phyloP scores from a whole-genome alignment of 177 flowering plant genomes.

The Tripterygium wilfordii region DNA sequence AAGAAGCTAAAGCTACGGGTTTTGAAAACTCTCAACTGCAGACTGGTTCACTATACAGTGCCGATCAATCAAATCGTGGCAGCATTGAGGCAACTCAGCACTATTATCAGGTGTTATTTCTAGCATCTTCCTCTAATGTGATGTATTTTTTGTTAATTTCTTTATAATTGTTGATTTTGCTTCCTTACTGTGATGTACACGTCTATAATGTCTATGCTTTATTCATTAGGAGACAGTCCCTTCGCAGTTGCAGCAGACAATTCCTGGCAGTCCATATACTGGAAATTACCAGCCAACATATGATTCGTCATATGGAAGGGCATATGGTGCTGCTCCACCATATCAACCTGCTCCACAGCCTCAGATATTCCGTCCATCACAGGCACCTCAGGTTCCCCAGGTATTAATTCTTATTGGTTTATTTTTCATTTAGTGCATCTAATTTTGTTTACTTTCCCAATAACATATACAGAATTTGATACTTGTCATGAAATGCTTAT shows the following conservation, averaged over 20 bases:
- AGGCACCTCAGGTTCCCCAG: constrained; percentile 40
- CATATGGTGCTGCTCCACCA: constrained; percentile 38
- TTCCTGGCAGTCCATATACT: constrained; percentile 48
- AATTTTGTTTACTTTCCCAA: not conserved
- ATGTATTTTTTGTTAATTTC: not conserved
- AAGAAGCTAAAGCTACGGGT: constrained; percentile 25
- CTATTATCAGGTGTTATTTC: constrained; percentile 52
- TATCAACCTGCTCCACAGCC: constrained; percentile 51
- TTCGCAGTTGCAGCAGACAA: constrained; percentile 34
- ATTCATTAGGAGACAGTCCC: constrained; percentile 32
- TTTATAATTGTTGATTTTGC: not conserved
- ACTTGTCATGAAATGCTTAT: too few relatives aligned
- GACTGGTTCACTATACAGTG: constrained; percentile 33
- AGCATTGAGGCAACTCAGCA: constrained; percentile 27
- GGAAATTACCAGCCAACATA: constrained; percentile 50
- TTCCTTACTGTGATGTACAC: constrained; percentile 1
- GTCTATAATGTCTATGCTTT: too few relatives aligned
- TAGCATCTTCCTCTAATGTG: not conserved
- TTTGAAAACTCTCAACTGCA: constrained; percentile 33
- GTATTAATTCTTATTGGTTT: constrained; percentile 21
- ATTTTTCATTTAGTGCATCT: not conserved
- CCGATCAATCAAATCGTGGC: constrained; percentile 30
- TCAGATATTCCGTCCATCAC: constrained; percentile 66
- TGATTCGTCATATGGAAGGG: constrained; percentile 36
- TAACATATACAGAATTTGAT: too few relatives aligned